Evolutionary conservation across 2,329 filamentous ascomycete genomes (phyloP).

Genomic region (Ophiocordyceps robertsii): DNA sequence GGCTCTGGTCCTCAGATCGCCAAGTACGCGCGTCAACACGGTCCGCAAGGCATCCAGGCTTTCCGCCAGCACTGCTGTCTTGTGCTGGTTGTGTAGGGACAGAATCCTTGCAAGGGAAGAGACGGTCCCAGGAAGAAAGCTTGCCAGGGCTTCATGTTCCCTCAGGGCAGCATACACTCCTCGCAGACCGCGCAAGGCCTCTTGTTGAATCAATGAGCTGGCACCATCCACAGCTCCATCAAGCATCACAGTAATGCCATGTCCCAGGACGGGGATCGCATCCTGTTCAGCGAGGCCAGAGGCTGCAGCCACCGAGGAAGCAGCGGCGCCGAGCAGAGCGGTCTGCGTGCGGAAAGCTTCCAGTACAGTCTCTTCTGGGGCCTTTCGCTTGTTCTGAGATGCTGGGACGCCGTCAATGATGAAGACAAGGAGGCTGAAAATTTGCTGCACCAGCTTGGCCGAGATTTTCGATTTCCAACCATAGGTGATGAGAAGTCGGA

Average conservation of each 20-base stretch:
- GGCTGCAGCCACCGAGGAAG: constrained; percentile 33
- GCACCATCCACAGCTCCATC: constrained; percentile 54
- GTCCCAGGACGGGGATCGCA: constrained; percentile 66
- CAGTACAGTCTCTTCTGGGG: constrained; percentile 61
- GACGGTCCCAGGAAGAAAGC: constrained; percentile 76
- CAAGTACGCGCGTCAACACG: constrained; percentile 40
- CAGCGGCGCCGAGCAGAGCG: constrained; percentile 48
- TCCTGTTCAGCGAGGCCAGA: constrained; percentile 39
- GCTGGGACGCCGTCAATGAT: constrained; percentile 62
- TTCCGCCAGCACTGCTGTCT: constrained; percentile 44
- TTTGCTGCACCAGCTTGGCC: constrained; percentile 63
- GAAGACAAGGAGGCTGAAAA: constrained; percentile 74
- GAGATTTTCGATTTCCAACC: constrained; percentile 69
- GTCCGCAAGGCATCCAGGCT: constrained; percentile 45
- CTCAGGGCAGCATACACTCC: constrained; percentile 50
- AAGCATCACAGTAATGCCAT: constrained; percentile 67
- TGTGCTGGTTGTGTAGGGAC: constrained; percentile 49
- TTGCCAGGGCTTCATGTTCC: constrained; percentile 64
- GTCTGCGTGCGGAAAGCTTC: constrained; percentile 59
- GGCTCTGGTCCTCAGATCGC: constrained; percentile 40
- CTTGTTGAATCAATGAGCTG: constrained; percentile 55
- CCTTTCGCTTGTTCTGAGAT: constrained; percentile 24
- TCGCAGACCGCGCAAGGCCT: constrained; percentile 52
- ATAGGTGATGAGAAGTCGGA: constrained; percentile 57
- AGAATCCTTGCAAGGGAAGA: constrained; percentile 68